Evolutionary conservation across 2,329 filamentous ascomycete genomes (phyloP), one percentile per base, ranked within the genome.

Genomic region (Graphilbum fragrans): DNA sequence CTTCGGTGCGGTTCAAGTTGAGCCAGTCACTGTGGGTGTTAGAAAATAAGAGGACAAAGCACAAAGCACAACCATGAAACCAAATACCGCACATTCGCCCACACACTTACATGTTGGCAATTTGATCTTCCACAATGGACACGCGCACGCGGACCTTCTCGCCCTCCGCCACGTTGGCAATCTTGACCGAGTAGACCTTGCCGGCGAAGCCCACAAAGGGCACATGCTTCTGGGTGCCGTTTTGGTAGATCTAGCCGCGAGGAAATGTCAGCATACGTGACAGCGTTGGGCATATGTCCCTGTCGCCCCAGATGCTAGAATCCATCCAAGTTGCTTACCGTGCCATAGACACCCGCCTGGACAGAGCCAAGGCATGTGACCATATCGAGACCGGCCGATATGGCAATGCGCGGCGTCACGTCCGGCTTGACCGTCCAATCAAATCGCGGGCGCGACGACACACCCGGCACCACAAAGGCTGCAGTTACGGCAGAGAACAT

Each of bases 131-230:
- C 14, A 44, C 34, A 21, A 44, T 35, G 21, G 42, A 35, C 20
- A 44, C 25, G 16, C 29, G 35, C 16, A 45, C 41, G 16, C 38
- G 34, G 4, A 45, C 41, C 3, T 7, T 7, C 16, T 45, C 44
- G 17, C 38, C 44, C 1, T 35, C 21, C 4, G 34, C 41, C 5
- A 45, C 41, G 12, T n/a, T 33, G 22, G 44, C 41, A 17, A 37
- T 38, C 10, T 31, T 21, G 21, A 41, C 44, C 2, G 39, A 25
- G 17, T 43, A 42, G 12, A 40, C 36, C 14, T 18, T 19, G 23
- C 38, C 38, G 23, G 34, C 31, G 35, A 45, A 45, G 37, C 43
- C 41, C 17, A 45, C 35, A 40, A 45, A 45, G 2, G 44, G 44
- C 14, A 43, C 29, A 23, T 45, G 35, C 37, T 38, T 18, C 41